phyloP scores from a whole-genome alignment of 1,284 basidiomycete species.

The Marasmius fiardii region DNA sequence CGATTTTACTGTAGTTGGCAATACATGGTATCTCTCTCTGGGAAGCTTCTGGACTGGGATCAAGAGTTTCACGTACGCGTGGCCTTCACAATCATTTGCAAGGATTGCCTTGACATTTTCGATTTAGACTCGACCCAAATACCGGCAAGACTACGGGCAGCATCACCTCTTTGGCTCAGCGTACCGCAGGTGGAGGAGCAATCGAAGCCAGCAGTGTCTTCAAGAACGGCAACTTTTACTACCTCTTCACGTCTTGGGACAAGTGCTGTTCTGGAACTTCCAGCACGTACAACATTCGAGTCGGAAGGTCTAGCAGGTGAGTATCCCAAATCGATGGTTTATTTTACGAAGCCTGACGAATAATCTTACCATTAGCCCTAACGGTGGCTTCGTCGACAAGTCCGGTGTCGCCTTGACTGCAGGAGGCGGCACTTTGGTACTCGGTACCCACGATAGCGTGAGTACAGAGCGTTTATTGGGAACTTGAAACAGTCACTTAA shows the following conservation, averaged over 20 bases:
- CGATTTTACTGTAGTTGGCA: slow-evolving; percentile 23
- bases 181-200: slow-evolving; percentile 38
- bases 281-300: slow-evolving; percentile 59
- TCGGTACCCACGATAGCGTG: slow-evolving; percentile 43
- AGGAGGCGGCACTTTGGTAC: slow-evolving; percentile 53
- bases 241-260: slow-evolving; percentile 58
- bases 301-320: slow-evolving; percentile 45
- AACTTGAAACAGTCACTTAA: neutral
- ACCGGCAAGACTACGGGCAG: slow-evolving; percentile 41
- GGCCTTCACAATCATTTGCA: slow-evolving; percentile 2
- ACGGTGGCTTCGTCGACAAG: slow-evolving; percentile 46
- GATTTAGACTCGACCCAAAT: slow-evolving; percentile 28
- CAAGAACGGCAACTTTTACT: slow-evolving; percentile 45
- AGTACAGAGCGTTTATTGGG: slow-evolving; percentile 6
- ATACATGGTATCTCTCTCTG: slow-evolving; percentile 43
- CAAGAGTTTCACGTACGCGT: slow-evolving; percentile 31
- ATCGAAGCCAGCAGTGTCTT: slow-evolving; percentile 47
- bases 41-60: slow-evolving; percentile 54
- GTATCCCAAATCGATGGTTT: too few relatives aligned
- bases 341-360: too few relatives aligned
- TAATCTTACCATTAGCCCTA: slow-evolving; percentile 23
- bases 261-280: slow-evolving; percentile 48
- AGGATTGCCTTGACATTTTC: neutral
- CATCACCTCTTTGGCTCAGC: slow-evolving; percentile 42
- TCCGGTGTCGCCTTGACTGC: slow-evolving; percentile 39